Base-by-base conservation (phyloP, 75 land plant genomes). In the Sequoia sempervirens region DNA sequence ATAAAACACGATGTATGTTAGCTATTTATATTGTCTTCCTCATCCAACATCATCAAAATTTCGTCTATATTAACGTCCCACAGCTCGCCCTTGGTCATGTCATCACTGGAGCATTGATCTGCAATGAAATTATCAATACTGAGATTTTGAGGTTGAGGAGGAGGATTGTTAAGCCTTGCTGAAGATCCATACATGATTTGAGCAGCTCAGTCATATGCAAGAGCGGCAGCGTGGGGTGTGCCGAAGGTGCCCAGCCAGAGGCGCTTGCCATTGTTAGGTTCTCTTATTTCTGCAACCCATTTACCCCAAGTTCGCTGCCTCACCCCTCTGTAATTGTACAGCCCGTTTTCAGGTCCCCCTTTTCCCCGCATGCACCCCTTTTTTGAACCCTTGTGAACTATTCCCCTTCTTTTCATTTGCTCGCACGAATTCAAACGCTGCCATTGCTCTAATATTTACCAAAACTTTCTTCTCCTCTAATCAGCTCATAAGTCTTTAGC, bases 321-420 rank as follows among this genome's bases (percentile, higher is more conserved):
- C 17, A 89, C 93, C 13, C 93, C 93, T 73, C 93, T 84, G 85
- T 86, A 85, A 46, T 75, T 83, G 85, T 90, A 91, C 2, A 38
- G 18, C 3, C 85, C 80, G 82, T 93, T 93, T 69, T 91, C 88
- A 18, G 94, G 94, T 12, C 94, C 93, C n/a, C 94, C 94, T 82
- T 93, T 93, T 2, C 94, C 94, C 80, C 86, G 88, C 94, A 93
- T 93, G 81, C 91, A 93, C 14, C 92, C 92, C 52, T 91, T 88
- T n/a, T 88, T 91, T 40, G 93, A 89, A 0, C 93, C 91, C 74
- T 89, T 89, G 10, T 88, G 89, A 28, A 87, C 91, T 4, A 82
- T 87, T 79, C 75, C 86, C 8, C 86, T 54, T 14, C 18, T 54
- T 17, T 14, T 54, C 17, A 15, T 54, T 1, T 54, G 4, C 15